Evolutionary conservation across 306 rosid species (phyloP).

Genomic region (Dryas alaskensis): DNA sequence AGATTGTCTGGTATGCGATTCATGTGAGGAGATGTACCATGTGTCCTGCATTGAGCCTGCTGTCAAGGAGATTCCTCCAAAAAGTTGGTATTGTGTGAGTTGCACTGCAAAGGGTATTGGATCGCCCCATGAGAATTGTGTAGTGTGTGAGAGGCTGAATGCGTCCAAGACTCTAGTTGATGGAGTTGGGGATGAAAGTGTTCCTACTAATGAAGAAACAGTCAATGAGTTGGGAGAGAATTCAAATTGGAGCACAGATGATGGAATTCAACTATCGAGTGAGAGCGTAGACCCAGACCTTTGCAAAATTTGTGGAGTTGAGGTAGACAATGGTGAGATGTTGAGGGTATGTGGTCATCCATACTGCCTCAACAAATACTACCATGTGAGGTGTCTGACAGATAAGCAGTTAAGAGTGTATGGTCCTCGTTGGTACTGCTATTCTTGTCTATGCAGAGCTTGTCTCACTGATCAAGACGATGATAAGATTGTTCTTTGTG

Average conservation of each 20-base stretch:
- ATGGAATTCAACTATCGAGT: slow-evolving; percentile 37
- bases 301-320: slow-evolving; percentile 67
- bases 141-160: slow-evolving; percentile 71
- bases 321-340: slow-evolving; percentile 40
- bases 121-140: slow-evolving; percentile 68
- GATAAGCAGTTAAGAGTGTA: slow-evolving; percentile 50
- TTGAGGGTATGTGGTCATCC: slow-evolving; percentile 53
- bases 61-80: slow-evolving; percentile 68
- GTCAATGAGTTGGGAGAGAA: slow-evolving; percentile 43
- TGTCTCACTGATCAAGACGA: slow-evolving; percentile 71
- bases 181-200: slow-evolving; percentile 39
- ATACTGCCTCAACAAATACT: slow-evolving; percentile 50
- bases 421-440: slow-evolving; percentile 76
- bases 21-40: slow-evolving; percentile 92
- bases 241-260: slow-evolving; percentile 44
- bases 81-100: slow-evolving; percentile 79
- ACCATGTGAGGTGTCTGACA: slow-evolving; percentile 80
- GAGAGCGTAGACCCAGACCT: slow-evolving; percentile 5
- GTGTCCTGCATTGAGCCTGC: slow-evolving; percentile 84
- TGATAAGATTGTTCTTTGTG: slow-evolving; percentile 69
- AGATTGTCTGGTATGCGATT: slow-evolving; percentile 86
- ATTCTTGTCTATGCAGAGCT: slow-evolving; percentile 80
- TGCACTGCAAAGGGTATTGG: slow-evolving; percentile 60
- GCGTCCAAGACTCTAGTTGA: slow-evolving; percentile 31
- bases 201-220: slow-evolving; percentile 43